These are phyloP conservation scores for Magnolia changhungtana DNA, from an alignment of 164 flowering plant species.

Conservation along the genomic window DNA sequence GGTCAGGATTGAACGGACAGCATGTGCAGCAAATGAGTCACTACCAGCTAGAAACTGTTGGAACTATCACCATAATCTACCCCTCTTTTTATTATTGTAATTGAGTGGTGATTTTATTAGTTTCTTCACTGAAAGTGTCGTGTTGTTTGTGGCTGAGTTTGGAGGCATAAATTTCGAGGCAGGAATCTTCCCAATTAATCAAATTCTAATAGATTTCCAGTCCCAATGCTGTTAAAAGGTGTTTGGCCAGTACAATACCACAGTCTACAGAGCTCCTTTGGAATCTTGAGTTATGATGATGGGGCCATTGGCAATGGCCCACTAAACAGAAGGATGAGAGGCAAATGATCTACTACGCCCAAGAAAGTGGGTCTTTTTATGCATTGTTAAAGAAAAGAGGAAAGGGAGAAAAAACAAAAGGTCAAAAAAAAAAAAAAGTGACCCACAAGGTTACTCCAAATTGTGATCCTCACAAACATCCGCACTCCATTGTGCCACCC, in stretches of 20 bases:
- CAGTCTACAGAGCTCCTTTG: not conserved
- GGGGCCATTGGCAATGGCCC: not conserved
- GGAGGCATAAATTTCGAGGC: not conserved
- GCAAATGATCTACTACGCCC: not conserved
- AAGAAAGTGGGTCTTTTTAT: not conserved
- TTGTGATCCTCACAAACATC: not conserved
- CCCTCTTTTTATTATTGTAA: not conserved
- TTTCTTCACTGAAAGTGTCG: not conserved
- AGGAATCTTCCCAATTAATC: not conserved
- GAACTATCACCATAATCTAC: not conserved
- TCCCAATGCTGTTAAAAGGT: constrained; percentile 3
- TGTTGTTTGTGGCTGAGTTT: not conserved
- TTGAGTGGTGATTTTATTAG: not conserved
- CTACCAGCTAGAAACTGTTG: not conserved
- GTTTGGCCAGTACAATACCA: not conserved
- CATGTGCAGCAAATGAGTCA: not conserved
- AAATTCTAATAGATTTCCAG: not conserved
- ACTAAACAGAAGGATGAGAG: not conserved
- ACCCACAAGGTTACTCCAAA: not conserved
- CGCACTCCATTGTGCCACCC: not conserved
- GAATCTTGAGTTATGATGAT: constrained; percentile 3
- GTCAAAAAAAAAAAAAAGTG: not conserved
- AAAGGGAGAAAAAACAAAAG: not conserved
- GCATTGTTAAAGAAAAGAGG: not conserved
- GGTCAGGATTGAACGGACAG: not conserved